Evolutionary conservation across 306 rosid genomes (phyloP).

Genomic region (Quercus cerris): DNA sequence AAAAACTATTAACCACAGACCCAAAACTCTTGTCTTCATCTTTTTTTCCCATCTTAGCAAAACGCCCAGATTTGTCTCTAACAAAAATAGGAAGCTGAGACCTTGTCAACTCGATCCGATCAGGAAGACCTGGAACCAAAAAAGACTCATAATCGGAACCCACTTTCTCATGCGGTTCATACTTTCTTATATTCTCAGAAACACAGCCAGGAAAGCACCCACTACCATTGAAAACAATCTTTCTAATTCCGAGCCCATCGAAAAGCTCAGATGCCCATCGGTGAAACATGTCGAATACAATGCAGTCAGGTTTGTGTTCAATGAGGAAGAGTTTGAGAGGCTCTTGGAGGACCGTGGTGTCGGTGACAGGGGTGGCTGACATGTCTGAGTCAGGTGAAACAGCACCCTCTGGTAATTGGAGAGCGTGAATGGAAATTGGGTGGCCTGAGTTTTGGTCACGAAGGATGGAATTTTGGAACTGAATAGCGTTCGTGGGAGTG

Average conservation of each 20-base stretch:
- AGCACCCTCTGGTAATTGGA: slow-evolving; percentile 14
- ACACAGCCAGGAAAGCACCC: slow-evolving; percentile 57
- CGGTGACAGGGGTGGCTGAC: slow-evolving; percentile 33
- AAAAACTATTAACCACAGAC: slow-evolving; percentile 51
- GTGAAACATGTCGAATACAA: slow-evolving; percentile 52
- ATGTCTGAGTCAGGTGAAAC: slow-evolving; percentile 41
- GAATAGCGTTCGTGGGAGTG: slow-evolving; percentile 32
- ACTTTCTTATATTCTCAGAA: slow-evolving; percentile 11
- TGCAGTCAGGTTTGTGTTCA: slow-evolving; percentile 34
- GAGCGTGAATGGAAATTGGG: slow-evolving; percentile 31
- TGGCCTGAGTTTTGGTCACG: slow-evolving; percentile 41
- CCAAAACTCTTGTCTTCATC: slow-evolving; percentile 45
- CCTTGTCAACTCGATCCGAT: slow-evolving; percentile 39
- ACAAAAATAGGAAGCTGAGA: slow-evolving; percentile 44
- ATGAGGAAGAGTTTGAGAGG: slow-evolving; percentile 42
- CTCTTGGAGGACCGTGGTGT: slow-evolving; percentile 40
- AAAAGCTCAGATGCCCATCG: slow-evolving; percentile 46
- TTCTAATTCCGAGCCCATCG: slow-evolving; percentile 27
- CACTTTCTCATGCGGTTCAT: slow-evolving; percentile 24
- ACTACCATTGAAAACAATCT: slow-evolving; percentile 43
- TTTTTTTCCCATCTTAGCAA: slow-evolving; percentile 9
- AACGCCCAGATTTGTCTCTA: slow-evolving; percentile 14
- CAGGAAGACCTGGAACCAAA: slow-evolving; percentile 43
- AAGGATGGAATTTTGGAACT: slow-evolving; percentile 35
- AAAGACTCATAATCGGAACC: slow-evolving; percentile 45